Base-by-base conservation (phyloP, 768 basidiomycete genomes). In the Coprinopsis strossmayeri region DNA sequence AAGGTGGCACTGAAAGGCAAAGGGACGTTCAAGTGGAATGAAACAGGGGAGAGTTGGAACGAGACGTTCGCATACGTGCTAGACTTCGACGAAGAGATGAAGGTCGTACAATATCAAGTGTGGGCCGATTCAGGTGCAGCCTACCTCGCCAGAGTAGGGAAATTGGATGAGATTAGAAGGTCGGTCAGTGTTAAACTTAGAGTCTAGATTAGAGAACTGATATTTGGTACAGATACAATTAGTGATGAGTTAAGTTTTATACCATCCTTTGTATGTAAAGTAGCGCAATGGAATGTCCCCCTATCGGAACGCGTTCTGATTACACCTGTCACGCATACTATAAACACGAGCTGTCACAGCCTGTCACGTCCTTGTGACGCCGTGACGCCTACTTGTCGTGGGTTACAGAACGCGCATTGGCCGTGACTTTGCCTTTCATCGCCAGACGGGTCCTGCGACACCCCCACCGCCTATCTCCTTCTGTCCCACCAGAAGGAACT, bases 41-140 rank as follows among this genome's bases (percentile, higher is more conserved):
- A 67, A 52, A 78, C 77, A 3, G 56, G 60, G 37, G 67, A 82
- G 58, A 69, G 68, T 41, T 84, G 83, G 82, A 63, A 78, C 23
- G 83, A 84, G 65, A 71, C 67, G 13, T 85, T 84, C 55, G 63
- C 68, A 7, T 83, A 83, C 55, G 67, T 74, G 15, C 61, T 84
- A 52, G 78, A 78, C 58, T 83, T 83, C 57, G 81, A 82, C 47
- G 68, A 76, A 20, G 70, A 73, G 24, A 57, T 63, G 47, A 82
- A 76, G 61, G 66, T 85, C n/a, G 66, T 66, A 20, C 65, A 71
- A 35, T 82, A 81, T 69, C 76, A 84, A 57, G 71, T 84, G 1
- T 85, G 82, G 82, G 79, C 78, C 10, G 83, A 85, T 61, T 77
- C 81, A 5, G 82, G 80, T 10, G 76, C 81, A 3, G 73, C 78